Evolutionary conservation across 352 stramenopile species (phyloP).

Genomic region (Pythium aristosporum): DNA sequence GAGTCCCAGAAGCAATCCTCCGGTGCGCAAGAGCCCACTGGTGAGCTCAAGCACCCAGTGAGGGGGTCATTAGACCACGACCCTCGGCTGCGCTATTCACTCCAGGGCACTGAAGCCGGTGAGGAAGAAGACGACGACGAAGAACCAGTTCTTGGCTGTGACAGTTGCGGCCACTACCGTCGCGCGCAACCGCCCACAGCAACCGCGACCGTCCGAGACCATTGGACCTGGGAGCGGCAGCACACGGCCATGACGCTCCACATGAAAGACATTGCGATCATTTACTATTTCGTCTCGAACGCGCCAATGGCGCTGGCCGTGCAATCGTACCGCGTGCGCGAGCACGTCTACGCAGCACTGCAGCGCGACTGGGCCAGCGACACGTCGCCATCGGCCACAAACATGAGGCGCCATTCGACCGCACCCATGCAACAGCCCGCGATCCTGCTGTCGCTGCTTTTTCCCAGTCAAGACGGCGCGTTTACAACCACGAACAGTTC

Average conservation of each 20-base stretch:
- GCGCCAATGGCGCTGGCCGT: slow-evolving; percentile 5
- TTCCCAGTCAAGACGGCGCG: background rate
- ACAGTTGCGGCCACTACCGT: slow-evolving; percentile 13
- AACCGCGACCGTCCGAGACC: slow-evolving; percentile 1
- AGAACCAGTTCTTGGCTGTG: background rate
- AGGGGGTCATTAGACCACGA: background rate
- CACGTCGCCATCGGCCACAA: background rate
- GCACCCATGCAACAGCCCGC: background rate
- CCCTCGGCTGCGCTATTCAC: background rate
- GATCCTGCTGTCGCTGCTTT: slow-evolving; percentile 11
- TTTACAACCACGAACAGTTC: background rate
- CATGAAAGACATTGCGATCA: slow-evolving; percentile 20
- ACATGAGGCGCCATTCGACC: background rate
- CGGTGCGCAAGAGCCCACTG: background rate
- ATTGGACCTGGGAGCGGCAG: slow-evolving; percentile 23
- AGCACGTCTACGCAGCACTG: slow-evolving; percentile 13
- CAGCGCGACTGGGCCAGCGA: slow-evolving; percentile 9
- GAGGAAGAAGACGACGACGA: slow-evolving; percentile 1
- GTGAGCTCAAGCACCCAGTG: background rate
- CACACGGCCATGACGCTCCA: slow-evolving; percentile 7
- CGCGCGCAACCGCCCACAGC: background rate
- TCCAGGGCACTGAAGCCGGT: background rate
- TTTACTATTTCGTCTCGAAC: slow-evolving; percentile 21
- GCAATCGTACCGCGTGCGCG: slow-evolving; percentile 18
- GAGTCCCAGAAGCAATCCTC: slow-evolving; percentile 31